Conservation (phyloP, 805 yeast species). For the Kodamaea leandrae region DNA sequence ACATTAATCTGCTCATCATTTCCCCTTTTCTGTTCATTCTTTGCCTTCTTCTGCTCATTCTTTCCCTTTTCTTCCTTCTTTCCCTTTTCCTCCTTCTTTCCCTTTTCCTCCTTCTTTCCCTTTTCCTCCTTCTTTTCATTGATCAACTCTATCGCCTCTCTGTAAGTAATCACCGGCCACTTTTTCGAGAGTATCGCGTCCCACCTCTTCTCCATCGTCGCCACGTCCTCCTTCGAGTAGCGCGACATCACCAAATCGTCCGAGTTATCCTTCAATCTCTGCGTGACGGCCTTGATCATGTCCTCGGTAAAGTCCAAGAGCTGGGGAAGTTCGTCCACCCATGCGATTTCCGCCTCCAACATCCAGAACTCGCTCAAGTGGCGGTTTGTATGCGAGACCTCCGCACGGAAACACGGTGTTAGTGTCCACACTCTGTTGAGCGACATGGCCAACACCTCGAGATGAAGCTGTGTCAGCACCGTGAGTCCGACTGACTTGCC, state of each 20-base stretch:
- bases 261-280: constrained; percentile 18
- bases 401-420: constrained; percentile 93
- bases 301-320: constrained; percentile 65
- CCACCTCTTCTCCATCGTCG: constrained; percentile 57
- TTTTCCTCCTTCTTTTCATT: constrained; percentile 37
- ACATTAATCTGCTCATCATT: too few relatives aligned
- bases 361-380: constrained; percentile 97
- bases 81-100: too few relatives aligned
- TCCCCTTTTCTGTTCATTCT: too few relatives aligned
- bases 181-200: constrained; percentile 34
- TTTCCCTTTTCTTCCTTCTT: too few relatives aligned
- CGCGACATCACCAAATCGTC: constrained; percentile 36
- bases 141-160: constrained; percentile 62
- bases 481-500: constrained; percentile 71
- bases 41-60: too few relatives aligned
- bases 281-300: constrained; percentile 56
- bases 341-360: constrained; percentile 88
- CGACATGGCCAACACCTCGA: constrained; percentile 77
- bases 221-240: constrained; percentile 36
- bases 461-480: constrained; percentile 88
- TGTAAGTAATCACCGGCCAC: constrained; percentile 75
- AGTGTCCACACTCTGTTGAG: constrained; percentile 82
- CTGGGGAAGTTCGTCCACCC: constrained; percentile 54
- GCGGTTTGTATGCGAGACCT: constrained; percentile 82
- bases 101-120: too few relatives aligned